Percentiles rank a stretch among this genome's conserved stretches.
These are phyloP conservation scores for Penicillium riverlandense DNA, from an alignment of 495 filamentous ascomycete species.

Conservation along the genomic window DNA sequence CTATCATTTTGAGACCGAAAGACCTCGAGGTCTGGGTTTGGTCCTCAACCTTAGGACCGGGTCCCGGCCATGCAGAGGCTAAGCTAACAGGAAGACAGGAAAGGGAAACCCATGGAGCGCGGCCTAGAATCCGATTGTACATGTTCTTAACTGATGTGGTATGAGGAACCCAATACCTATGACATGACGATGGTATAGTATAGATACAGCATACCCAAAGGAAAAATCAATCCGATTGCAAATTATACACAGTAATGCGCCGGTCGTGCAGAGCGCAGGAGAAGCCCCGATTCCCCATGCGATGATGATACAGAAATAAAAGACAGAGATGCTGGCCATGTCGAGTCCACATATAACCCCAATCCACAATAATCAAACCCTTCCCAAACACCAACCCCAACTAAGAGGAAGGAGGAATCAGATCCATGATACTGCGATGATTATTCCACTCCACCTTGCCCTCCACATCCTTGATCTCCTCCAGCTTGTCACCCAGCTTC, in stretches of 20 bases:
- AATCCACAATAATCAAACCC: constrained; percentile 1
- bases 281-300: constrained; percentile 22
- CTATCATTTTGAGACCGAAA: no score
- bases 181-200: no score
- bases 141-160: no score
- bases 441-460: constrained; percentile 56
- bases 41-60: no score
- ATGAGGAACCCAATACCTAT: no score
- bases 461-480: constrained; percentile 55
- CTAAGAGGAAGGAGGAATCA: constrained; percentile 6
- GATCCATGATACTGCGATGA: constrained; percentile 19
- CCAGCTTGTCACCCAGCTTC: constrained; percentile 74
- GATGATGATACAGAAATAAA: constrained; percentile 24
- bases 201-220: background rate
- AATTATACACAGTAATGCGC: constrained; percentile 30
- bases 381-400: no score
- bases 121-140: no score
- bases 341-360: constrained; percentile 3
- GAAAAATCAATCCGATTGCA: constrained; percentile 16
- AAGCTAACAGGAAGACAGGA: no score
- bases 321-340: constrained; percentile 5
- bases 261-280: constrained; percentile 28
- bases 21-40: no score
- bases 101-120: no score
- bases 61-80: no score